Percentiles rank a stretch among this genome's conserved stretches.
Evolutionary conservation across 2,329 filamentous ascomycete genomes (phyloP).

Genomic region (Stenocarpella maydis): DNA sequence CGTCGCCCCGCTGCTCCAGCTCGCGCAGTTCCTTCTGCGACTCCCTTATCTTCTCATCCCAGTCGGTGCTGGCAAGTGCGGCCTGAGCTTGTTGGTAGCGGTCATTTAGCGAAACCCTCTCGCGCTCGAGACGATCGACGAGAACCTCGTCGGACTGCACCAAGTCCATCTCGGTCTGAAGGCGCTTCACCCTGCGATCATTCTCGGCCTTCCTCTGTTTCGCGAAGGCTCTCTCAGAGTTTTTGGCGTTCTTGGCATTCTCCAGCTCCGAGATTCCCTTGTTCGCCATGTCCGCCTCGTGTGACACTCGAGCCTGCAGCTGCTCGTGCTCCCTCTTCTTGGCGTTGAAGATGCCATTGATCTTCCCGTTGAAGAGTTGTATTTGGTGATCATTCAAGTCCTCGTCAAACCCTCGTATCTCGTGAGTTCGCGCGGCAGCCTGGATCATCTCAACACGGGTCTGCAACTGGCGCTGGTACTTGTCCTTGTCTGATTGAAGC

Average conservation of each 20-base stretch:
- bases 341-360: slow-evolving; percentile 78
- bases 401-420: slow-evolving; percentile 84
- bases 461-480: slow-evolving; percentile 81
- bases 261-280: slow-evolving; percentile 76
- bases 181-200: slow-evolving; percentile 71
- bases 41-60: slow-evolving; percentile 74
- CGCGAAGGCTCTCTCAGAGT: slow-evolving; percentile 77
- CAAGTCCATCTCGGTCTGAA: slow-evolving; percentile 74
- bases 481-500: slow-evolving; percentile 85
- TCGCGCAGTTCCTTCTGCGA: slow-evolving; percentile 71
- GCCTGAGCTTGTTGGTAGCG: slow-evolving; percentile 69
- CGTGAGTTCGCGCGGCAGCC: slow-evolving; percentile 78
- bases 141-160: slow-evolving; percentile 87
- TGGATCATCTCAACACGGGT: slow-evolving; percentile 78
- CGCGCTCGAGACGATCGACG: slow-evolving; percentile 78
- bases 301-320: slow-evolving; percentile 74
- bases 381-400: slow-evolving; percentile 79
- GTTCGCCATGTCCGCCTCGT: slow-evolving; percentile 79
- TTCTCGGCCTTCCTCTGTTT: slow-evolving; percentile 77
- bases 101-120: slow-evolving; percentile 72
- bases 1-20: slow-evolving; percentile 76
- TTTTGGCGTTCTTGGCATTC: slow-evolving; percentile 74
- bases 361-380: slow-evolving; percentile 77
- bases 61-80: slow-evolving; percentile 69
- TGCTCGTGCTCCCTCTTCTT: slow-evolving; percentile 82